A percentile compares a stretch with the other conserved stretches of the same genome.
Evolutionary conservation across 2,329 filamentous ascomycete species (phyloP).

Genomic region (Fusarium buharicum): DNA sequence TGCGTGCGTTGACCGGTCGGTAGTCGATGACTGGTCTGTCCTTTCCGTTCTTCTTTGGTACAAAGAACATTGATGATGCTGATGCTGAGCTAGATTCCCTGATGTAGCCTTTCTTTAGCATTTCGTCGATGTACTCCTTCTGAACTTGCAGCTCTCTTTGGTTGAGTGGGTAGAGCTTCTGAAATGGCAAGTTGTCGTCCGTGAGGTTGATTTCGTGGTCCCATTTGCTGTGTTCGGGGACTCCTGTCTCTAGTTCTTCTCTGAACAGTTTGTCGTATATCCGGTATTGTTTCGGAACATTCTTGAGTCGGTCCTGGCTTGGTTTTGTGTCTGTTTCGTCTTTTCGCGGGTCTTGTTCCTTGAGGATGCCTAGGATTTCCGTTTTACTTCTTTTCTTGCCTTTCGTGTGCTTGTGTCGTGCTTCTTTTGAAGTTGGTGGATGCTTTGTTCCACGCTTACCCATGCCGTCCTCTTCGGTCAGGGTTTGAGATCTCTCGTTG

Average conservation of each 20-base stretch:
- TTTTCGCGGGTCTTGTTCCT: no score
- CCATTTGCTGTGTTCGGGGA: background rate
- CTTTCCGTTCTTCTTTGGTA: slow-evolving; percentile 37
- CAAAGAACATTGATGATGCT: slow-evolving; percentile 31
- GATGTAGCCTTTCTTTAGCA: slow-evolving; percentile 32
- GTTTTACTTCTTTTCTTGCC: background rate
- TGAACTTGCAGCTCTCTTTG: slow-evolving; percentile 7
- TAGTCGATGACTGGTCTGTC: slow-evolving; percentile 45
- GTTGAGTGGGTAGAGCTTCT: slow-evolving; percentile 25
- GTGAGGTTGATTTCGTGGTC: background rate
- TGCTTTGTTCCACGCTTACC: background rate
- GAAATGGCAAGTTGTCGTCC: slow-evolving; percentile 7
- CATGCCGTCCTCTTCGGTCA: background rate
- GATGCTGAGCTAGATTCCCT: slow-evolving; percentile 8
- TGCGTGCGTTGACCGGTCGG: slow-evolving; percentile 42
- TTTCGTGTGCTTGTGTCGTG: background rate
- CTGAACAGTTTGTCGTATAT: slow-evolving; percentile 32
- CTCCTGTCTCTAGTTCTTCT: slow-evolving; percentile 20
- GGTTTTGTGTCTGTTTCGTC: no score
- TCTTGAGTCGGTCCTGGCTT: slow-evolving; percentile 11
- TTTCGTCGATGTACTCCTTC: slow-evolving; percentile 8
- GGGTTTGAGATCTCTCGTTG: background rate
- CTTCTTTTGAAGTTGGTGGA: background rate
- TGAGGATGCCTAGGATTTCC: no score
- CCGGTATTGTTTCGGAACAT: slow-evolving; percentile 22